phyloP scores from a whole-genome alignment of 495 filamentous ascomycete genomes.

The Hyphodiscus hymeniophilus region DNA sequence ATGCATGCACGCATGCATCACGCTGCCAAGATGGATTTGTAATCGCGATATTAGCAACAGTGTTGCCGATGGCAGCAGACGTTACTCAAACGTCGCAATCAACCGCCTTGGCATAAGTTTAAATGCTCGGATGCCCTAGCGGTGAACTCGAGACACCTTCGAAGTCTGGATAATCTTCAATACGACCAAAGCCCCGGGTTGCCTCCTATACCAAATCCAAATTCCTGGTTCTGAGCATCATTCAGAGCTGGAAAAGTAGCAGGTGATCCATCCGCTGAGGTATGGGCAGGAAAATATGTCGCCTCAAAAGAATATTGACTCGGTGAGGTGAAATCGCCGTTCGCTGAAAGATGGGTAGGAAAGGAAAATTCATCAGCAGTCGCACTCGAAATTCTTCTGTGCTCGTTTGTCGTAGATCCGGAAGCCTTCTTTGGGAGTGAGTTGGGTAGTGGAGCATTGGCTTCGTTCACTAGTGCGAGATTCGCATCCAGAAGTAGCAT shows the following conservation, averaged over 20 bases:
- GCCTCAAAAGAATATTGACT: constrained; percentile 15
- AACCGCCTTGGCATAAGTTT: background rate
- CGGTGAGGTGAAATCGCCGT: constrained; percentile 6
- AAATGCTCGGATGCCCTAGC: background rate
- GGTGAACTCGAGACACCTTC: too few relatives aligned
- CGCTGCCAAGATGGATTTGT: background rate
- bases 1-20: too few relatives aligned
- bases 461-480: constrained; percentile 10
- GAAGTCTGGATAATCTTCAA: too few relatives aligned
- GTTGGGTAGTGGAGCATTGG: background rate
- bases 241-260: constrained; percentile 1
- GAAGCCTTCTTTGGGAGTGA: background rate
- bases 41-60: background rate
- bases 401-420: background rate
- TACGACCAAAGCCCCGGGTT: constrained; percentile 8
- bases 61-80: background rate
- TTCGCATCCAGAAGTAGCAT: constrained; percentile 22
- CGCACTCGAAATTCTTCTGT: background rate
- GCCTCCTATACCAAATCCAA: constrained; percentile 7
- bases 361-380: constrained; percentile 8
- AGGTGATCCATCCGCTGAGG: constrained; percentile 1
- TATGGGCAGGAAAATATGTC: constrained; percentile 5
- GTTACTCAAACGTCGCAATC: background rate
- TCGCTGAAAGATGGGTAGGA: constrained; percentile 1
- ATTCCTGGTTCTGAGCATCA: constrained; percentile 11